Base-by-base conservation (phyloP, 2,329 filamentous ascomycete genomes). In the Escovopsis sp. region DNA sequence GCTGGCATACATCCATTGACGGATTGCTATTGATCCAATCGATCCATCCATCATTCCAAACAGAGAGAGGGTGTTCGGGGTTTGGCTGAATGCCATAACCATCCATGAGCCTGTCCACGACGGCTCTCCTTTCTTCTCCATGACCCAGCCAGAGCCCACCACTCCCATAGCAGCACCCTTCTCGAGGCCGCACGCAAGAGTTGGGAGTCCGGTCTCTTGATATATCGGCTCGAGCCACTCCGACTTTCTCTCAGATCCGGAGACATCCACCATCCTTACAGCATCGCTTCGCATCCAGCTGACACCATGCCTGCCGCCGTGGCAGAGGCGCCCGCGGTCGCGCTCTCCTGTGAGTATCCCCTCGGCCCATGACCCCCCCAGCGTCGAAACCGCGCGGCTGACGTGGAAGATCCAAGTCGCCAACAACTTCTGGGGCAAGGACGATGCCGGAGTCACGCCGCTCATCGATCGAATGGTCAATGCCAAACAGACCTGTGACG, bases 341-440 rank as follows among this genome's bases (percentile, higher is more conserved):
- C 76, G 51, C 66, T 83, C 56, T 84, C 79, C 37, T 84, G 78
- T 82, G 66, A 55, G 69, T 42, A 42, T 38, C 35, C 34, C 32
- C 5, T 10, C 29, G 14, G 16, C 2, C 4, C 27, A 30, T 11
- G 27, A 9, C 8, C 3, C 27, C 27, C 8, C 27, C 27, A 9
- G n/a, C 11, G 27, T 30, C 27, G 27, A 30, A 9, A 3, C 9
- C 27, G 27, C 27, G 3, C 9, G 27, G 27, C 27, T 30, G 8
- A 30, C 27, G 11, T 30, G 8, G 27, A 27, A 30, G 11, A 30
- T 11, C 34, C 3, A 39, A 88, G 88, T 98, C 67, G 89, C 91
- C 55, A 98, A 98, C 68, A 98, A 98, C 61, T 98, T 98, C 64
- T 98, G 91, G 91, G 91, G 91, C 49, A 96, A 94, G 70, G 89